Evolutionary conservation across 371 early-diverging fungal species (phyloP), one percentile per base, ranked within the genome.

Genomic region (Mortierella sp.): DNA sequence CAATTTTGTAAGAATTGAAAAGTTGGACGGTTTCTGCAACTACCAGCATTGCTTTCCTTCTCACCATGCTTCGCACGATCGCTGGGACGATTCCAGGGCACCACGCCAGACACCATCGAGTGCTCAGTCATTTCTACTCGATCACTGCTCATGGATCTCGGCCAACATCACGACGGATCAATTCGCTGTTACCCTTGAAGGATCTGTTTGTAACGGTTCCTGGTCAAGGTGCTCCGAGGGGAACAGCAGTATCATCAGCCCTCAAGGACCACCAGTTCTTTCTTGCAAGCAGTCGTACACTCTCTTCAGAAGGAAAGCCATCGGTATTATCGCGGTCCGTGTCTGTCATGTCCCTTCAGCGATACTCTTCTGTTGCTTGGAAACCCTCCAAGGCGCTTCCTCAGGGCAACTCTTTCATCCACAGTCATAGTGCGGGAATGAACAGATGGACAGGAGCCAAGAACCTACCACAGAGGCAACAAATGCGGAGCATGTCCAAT

Each of bases 401-500:
- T 19, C 44, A 16, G 16, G 19, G 44, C 44, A 43, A 24, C 14
- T 16, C 39, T 39, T 21, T 43, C 44, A 9, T 43, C 16, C 3
- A 9, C 44, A 43, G 19, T 16, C 44, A 43, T 10, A 10, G 34
- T 10, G 10, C 34, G 7, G 34, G 7, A 34, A 7, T 10, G n/a
- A n/a, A n/a, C 34, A 34, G 34, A 7, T 7, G 47, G 22, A 22
- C 22, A 9, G 47, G 14, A 5, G 10, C 47, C 19, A 47, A 8
- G 24, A 10, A 22, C 47, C 10, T 25, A n/a, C 46, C 44, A 28
- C 45, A 46, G 19, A 39, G 13, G n/a, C 29, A 60, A 44, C 55
- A 46, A 9, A 21, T n/a, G 19, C 54, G 55, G 14, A 45, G 51
- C 9, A 50, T 48, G 47, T 22, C 25, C 17, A 62, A 22, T 25